Evolutionary conservation across 2,329 filamentous ascomycete species (phyloP), one percentile per base, ranked within the genome.

Genomic region (Chaetomiaceae sp.): DNA sequence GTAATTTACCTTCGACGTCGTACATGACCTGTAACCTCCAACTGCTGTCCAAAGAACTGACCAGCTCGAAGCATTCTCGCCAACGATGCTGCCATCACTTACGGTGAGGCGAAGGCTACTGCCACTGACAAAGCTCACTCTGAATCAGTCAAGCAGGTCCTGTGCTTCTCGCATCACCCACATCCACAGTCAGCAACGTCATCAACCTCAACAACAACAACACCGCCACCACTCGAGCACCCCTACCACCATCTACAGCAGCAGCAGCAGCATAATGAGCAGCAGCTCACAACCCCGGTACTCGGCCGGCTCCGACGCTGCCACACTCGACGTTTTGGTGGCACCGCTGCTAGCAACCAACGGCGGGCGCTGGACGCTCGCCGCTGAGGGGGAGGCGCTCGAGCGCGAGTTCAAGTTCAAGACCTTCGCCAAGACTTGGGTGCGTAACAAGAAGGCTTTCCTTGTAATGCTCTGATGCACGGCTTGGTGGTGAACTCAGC

Each of bases 401-500:
- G 77, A 83, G 63, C 69, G 80, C 42, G 70, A 65, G 45, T 83
- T 83, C 60, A 76, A 69, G 58, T 84, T 84, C 58, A 81, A 79
- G 66, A 81, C 71, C 2, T 84, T 84, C 61, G 70, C 74, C 29
- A 83, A 79, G 67, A 78, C 78, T 7, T 84, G 81, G 80, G 49
- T 51, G n/a, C 44, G 46, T 39, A 6, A n/a, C 14, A 32, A 3
- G 15, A 3, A 6, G 32, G 15, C 12, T 40, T 22, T 17, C 17
- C 4, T 35, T 35, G 14, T 7, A n/a, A n/a, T n/a, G n/a, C n/a
- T n/a, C n/a, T n/a, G n/a, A n/a, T n/a, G n/a, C n/a, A n/a, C n/a
- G n/a, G n/a, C n/a, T n/a, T n/a, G n/a, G n/a, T n/a, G n/a, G n/a
- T n/a, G n/a, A n/a, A n/a, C n/a, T n/a, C n/a, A n/a, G n/a, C n/a